Evolutionary conservation across 2,329 filamentous ascomycete species (phyloP).

Genomic region (Pseudopyrenochaeta lycopersici): DNA sequence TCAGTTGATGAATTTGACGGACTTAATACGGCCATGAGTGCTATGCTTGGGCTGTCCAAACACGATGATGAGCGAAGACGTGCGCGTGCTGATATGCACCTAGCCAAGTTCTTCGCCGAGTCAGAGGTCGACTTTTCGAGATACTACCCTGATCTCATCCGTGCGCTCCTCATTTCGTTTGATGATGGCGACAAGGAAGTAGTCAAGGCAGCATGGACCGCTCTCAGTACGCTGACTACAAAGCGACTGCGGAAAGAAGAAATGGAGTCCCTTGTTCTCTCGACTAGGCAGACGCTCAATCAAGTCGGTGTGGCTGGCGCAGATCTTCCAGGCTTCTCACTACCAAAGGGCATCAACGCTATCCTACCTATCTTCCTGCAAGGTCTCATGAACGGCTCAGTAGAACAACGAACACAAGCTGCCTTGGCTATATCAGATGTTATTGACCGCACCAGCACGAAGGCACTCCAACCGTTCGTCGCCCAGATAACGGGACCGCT

Average conservation of each 20-base stretch:
- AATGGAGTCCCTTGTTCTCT: constrained; percentile 91
- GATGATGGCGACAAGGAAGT: constrained; percentile 85
- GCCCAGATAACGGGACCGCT: constrained; percentile 97
- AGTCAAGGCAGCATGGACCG: constrained; percentile 88
- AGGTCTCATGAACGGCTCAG: constrained; percentile 93
- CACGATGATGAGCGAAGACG: constrained; percentile 90
- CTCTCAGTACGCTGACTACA: constrained; percentile 80
- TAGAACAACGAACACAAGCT: constrained; percentile 90
- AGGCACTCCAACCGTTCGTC: constrained; percentile 91
- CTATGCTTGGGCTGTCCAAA: constrained; percentile 86
- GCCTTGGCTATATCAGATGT: constrained; percentile 95
- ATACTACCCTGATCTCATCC: constrained; percentile 95
- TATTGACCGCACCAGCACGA: constrained; percentile 88
- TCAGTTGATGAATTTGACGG: constrained; percentile 97
- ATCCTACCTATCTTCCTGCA: constrained; percentile 97
- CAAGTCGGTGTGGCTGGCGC: constrained; percentile 88
- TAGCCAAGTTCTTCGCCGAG: constrained; percentile 85
- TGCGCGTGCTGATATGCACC: constrained; percentile 77
- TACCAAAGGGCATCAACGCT: constrained; percentile 97
- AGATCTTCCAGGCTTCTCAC: constrained; percentile 83
- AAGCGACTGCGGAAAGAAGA: constrained; percentile 94
- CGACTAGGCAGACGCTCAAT: constrained; percentile 84
- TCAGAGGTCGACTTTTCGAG: constrained; percentile 89
- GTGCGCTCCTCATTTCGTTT: constrained; percentile 88
- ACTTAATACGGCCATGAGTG: constrained; percentile 93